These are phyloP conservation scores for Tremella fuciformis DNA, from an alignment of 768 basidiomycete species.

Conservation along the genomic window DNA sequence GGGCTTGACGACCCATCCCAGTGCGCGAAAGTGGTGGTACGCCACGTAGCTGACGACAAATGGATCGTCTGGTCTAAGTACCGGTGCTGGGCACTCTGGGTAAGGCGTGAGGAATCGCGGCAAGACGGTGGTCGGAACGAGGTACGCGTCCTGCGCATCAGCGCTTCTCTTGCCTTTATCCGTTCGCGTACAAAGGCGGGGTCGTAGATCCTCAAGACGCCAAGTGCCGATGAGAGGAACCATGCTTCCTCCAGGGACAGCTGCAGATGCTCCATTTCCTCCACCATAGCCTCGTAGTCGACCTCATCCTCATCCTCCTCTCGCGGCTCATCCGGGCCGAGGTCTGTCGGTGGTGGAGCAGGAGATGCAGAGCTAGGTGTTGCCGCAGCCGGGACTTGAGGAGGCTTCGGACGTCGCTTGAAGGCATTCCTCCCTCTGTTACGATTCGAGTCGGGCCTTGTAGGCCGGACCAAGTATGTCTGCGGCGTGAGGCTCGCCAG, in stretches of 20 bases:
- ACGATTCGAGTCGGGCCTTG: conserved; percentile 44
- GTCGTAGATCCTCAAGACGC: conserved; percentile 71
- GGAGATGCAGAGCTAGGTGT: conserved; percentile 12
- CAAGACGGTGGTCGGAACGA: conserved; percentile 26
- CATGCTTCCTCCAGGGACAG: conserved; percentile 85
- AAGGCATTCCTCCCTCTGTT: conserved; percentile 41
- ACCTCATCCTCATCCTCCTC: conserved; percentile 50
- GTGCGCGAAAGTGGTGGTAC: conserved; percentile 91
- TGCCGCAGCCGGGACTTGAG: conserved; percentile 6
- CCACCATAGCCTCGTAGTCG: conserved; percentile 58
- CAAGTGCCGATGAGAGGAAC: conserved; percentile 78
- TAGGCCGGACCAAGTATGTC: conserved; percentile 49
- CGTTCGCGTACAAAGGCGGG: conserved; percentile 62
- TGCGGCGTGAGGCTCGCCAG: conserved; percentile 43
- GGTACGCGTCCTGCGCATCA: conserved; percentile 26
- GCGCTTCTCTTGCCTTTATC: conserved; percentile 53
- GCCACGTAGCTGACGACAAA: conserved; percentile 84
- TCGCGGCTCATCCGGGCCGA: conserved; percentile 9
- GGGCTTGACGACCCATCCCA: conserved; percentile 94
- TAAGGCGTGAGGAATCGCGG: conserved; percentile 52
- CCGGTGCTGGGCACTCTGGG: conserved; percentile 36
- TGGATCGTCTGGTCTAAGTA: conserved; percentile 74
- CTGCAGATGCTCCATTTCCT: conserved; percentile 85
- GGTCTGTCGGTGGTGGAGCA: background rate
- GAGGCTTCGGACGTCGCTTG: conserved; percentile 24